Evolutionary conservation across 345 rosid genomes (phyloP).

Genomic region (Gossypium longicalyx): DNA sequence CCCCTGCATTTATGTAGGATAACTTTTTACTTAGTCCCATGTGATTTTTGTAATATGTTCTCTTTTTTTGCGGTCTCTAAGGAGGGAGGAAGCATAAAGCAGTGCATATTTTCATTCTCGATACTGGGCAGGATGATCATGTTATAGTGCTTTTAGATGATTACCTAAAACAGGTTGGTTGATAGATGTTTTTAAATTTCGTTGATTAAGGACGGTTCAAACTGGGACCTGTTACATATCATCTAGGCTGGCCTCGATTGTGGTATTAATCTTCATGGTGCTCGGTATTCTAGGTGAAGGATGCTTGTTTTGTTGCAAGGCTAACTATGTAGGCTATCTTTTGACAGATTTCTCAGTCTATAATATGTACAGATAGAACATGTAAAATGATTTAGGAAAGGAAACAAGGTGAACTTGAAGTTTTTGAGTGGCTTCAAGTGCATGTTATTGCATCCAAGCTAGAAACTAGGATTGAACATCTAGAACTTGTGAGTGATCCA

Average conservation of each 20-base stretch:
- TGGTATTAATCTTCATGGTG: background rate
- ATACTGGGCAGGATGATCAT: constrained; percentile 89
- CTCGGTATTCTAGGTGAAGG: background rate
- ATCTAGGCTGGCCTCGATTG: background rate
- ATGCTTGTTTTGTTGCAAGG: background rate
- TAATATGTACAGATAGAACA: constrained; percentile 38
- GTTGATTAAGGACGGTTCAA: background rate
- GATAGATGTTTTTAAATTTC: constrained; percentile 6
- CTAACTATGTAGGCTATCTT: background rate
- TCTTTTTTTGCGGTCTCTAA: constrained; percentile 43
- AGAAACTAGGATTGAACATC: constrained; percentile 65
- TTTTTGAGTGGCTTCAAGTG: constrained; percentile 59
- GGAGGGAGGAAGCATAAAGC: constrained; percentile 54
- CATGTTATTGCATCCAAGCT: constrained; percentile 65
- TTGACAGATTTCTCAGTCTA: constrained; percentile 4
- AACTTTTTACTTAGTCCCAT: background rate
- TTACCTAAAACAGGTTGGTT: constrained; percentile 62
- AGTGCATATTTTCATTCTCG: constrained; percentile 64
- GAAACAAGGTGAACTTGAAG: constrained; percentile 42
- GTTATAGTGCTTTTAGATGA: constrained; percentile 77
- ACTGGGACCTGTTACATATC: background rate
- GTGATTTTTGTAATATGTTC: constrained; percentile 2
- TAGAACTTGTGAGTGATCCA: constrained; percentile 62
- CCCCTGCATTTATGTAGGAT: background rate
- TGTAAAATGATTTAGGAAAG: constrained; percentile 38